Percentiles rank a stretch among this genome's conserved stretches.
phyloP scores from a whole-genome alignment of 2,329 filamentous ascomycete species.

The Zasmidium cellare region DNA sequence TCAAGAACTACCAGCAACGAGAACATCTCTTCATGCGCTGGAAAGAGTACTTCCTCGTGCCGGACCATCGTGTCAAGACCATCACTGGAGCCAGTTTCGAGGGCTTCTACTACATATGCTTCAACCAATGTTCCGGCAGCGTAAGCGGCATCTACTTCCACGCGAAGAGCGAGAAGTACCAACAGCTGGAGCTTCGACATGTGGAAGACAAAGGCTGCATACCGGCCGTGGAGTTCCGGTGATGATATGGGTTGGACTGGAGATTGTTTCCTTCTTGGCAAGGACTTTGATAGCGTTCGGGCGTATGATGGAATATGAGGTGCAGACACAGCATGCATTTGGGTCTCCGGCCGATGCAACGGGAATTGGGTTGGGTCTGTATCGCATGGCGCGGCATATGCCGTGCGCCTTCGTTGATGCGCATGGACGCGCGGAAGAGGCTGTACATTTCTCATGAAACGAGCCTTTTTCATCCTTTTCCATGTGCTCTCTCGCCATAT shows the following conservation, averaged over 20 bases:
- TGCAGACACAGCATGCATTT: background rate
- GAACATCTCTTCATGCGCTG: constrained; percentile 98
- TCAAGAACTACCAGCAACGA: constrained; percentile 70
- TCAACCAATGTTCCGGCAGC: constrained; percentile 84
- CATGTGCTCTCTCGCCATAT: background rate
- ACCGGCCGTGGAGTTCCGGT: constrained; percentile 85
- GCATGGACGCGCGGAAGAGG: background rate
- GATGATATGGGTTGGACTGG: constrained; percentile 36
- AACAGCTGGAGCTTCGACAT: constrained; percentile 88
- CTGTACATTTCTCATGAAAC: background rate
- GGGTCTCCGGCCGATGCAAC: background rate
- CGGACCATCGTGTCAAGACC: constrained; percentile 86
- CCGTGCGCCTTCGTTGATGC: background rate
- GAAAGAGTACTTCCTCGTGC: constrained; percentile 98
- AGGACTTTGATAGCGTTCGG: constrained; percentile 24
- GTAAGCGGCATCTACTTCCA: constrained; percentile 98
- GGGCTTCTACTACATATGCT: constrained; percentile 98
- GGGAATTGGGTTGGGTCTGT: background rate
- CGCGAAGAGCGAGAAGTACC: constrained; percentile 97
- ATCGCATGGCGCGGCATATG: background rate
- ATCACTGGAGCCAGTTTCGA: constrained; percentile 96
- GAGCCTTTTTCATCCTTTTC: background rate
- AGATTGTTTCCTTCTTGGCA: background rate
- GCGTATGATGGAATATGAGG: constrained; percentile 8
- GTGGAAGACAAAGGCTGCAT: constrained; percentile 82